Conservation (phyloP, 148 eudicot species). For the Polygonum aviculare region DNA sequence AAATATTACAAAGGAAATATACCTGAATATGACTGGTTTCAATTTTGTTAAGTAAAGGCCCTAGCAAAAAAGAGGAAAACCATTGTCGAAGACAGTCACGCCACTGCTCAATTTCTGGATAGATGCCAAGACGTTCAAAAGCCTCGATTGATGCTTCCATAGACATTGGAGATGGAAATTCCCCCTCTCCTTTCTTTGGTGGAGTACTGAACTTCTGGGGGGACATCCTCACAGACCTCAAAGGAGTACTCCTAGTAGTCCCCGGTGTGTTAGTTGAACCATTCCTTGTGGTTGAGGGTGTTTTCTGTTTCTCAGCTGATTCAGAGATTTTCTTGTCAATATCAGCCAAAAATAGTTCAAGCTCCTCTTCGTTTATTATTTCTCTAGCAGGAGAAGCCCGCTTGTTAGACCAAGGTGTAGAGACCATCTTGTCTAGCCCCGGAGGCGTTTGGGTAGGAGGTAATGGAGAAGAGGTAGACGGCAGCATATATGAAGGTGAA, state of each 20-base stretch:
- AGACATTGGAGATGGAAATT: conserved; percentile 85
- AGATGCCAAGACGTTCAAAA: conserved; percentile 63
- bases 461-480: conserved; percentile 45
- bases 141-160: conserved; percentile 90
- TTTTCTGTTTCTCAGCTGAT: conserved; percentile 67
- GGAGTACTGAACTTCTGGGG: conserved; percentile 90
- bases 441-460: conserved; percentile 49
- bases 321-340: conserved; percentile 66
- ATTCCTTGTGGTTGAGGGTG: conserved; percentile 61
- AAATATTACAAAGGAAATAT: conserved; percentile 1
- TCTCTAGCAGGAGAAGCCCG: conserved; percentile 59
- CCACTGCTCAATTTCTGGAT: conserved; percentile 92
- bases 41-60: conserved; percentile 69
- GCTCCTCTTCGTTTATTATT: conserved; percentile 68
- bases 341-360: conserved; percentile 73
- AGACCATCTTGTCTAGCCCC: conserved; percentile 34
- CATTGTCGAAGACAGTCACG: conserved; percentile 87
- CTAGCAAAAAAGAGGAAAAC: conserved; percentile 76
- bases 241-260: conserved; percentile 76
- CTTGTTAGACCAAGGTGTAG: conserved; percentile 82
- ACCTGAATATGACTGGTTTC: conserved; percentile 84
- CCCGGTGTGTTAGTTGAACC: conserved; percentile 74
- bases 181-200: conserved; percentile 92
- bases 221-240: conserved; percentile 91
- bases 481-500: conserved; percentile 60